Conservation (phyloP, 306 rosid species). For the Glycine tomentella region DNA sequence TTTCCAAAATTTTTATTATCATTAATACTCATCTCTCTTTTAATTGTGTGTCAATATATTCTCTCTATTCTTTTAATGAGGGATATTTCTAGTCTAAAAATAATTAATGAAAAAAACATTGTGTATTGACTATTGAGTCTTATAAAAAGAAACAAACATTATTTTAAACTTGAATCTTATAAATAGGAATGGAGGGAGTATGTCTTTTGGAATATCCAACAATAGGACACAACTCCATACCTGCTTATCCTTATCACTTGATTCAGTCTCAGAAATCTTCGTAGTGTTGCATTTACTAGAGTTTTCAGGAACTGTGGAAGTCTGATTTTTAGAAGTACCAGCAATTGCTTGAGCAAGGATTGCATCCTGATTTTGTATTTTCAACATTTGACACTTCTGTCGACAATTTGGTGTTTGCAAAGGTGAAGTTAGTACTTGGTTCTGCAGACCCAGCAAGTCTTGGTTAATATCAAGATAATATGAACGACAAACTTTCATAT, state of each 20-base stretch:
- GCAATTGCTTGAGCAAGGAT: slow-evolving; percentile 40
- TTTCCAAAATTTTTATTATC: too few species aligned
- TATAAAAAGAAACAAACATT: too few species aligned
- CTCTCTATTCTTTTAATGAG: too few species aligned
- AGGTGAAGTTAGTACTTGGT: slow-evolving; percentile 46
- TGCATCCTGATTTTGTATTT: slow-evolving; percentile 49
- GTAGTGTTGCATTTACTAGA: slow-evolving; percentile 24
- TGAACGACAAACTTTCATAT: slow-evolving; percentile 21
- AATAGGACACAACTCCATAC: slow-evolving; percentile 41
- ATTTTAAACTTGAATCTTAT: too few species aligned
- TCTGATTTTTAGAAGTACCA: slow-evolving; percentile 38
- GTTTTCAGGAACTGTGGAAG: slow-evolving; percentile 37
- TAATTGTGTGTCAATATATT: too few species aligned
- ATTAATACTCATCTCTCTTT: too few species aligned
- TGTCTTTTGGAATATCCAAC: slow-evolving; percentile 31
- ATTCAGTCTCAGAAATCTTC: slow-evolving; percentile 41
- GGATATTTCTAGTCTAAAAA: too few species aligned
- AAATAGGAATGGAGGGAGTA: too few species aligned
- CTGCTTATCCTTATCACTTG: slow-evolving; percentile 45
- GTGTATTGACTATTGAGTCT: too few species aligned
- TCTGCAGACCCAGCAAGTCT: slow-evolving; percentile 17
- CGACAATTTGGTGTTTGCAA: slow-evolving; percentile 49
- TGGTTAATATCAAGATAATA: slow-evolving; percentile 27
- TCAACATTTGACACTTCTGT: slow-evolving; percentile 41
- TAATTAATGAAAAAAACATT: too few species aligned